Conservation (phyloP, 1,284 basidiomycete genomes). For the Neolentinus lepideus region DNA sequence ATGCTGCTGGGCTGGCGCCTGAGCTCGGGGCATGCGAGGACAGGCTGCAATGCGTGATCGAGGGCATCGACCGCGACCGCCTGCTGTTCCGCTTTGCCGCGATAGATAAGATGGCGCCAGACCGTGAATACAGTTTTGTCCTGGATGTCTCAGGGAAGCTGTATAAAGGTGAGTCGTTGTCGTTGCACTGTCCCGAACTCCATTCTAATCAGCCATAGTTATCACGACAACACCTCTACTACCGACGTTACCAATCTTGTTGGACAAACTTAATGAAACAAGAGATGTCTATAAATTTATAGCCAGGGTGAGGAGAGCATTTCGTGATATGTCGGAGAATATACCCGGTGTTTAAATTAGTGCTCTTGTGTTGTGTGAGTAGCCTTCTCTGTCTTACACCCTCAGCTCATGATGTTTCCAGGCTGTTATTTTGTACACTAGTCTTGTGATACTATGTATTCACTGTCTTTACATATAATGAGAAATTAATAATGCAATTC, state of each 20-base stretch:
- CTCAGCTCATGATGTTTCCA: too few relatives aligned
- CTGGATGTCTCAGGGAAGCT: constrained; percentile 57
- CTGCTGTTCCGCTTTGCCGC: constrained; percentile 69
- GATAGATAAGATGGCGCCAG: constrained; percentile 33
- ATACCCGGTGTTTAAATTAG: background rate
- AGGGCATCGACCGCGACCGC: constrained; percentile 68
- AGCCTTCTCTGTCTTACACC: too few relatives aligned
- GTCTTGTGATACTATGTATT: too few relatives aligned
- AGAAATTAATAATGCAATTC: too few relatives aligned
- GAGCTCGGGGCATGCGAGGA: constrained; percentile 57
- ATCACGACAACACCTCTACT: constrained; percentile 62
- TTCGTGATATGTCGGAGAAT: constrained; percentile 14
- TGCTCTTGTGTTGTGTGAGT: too few relatives aligned
- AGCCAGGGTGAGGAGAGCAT: constrained; percentile 41
- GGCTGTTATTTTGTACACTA: too few relatives aligned
- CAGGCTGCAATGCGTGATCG: constrained; percentile 56
- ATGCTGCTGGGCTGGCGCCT: constrained; percentile 46
- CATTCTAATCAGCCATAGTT: constrained; percentile 31
- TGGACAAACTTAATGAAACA: constrained; percentile 58
- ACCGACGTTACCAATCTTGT: constrained; percentile 51
- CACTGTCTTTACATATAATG: too few relatives aligned
- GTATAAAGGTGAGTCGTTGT: constrained; percentile 56
- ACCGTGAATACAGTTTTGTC: constrained; percentile 68
- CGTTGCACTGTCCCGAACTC: background rate
- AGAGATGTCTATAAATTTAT: constrained; percentile 60